Percentiles rank a stretch among this genome's conserved stretches.
Conservation (phyloP, 805 yeast species). For the Yarrowia hollandica region DNA sequence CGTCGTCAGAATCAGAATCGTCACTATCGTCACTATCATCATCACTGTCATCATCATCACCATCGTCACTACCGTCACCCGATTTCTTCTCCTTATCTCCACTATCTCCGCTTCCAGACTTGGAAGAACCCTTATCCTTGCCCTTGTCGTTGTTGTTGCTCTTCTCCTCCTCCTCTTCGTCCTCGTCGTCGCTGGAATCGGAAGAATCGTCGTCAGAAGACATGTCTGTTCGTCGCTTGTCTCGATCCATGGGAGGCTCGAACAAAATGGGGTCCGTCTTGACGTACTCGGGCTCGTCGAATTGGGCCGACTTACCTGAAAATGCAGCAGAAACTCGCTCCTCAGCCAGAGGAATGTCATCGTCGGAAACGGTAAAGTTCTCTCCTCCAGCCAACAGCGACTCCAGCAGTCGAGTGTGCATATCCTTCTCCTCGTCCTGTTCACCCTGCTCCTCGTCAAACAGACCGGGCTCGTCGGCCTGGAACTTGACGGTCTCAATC, state of each 20-base stretch:
- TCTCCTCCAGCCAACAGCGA: slow-evolving; percentile 43
- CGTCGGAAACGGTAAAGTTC: slow-evolving; percentile 3
- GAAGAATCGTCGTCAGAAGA: background rate
- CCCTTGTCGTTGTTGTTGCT: background rate
- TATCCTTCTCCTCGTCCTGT: slow-evolving; percentile 44
- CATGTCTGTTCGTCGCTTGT: slow-evolving; percentile 6
- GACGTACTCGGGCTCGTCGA: slow-evolving; percentile 9
- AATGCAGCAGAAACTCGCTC: background rate
- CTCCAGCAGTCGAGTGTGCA: slow-evolving; percentile 51
- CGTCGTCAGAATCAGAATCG: slow-evolving; percentile 30
- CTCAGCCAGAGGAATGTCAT: background rate
- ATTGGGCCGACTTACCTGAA: background rate
- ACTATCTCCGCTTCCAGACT: background rate
- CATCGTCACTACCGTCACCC: background rate
- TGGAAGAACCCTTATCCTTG: background rate
- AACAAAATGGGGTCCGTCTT: background rate
- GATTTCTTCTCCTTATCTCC: background rate
- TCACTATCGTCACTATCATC: background rate
- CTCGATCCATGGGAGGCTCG: slow-evolving; percentile 19
- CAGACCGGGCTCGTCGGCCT: slow-evolving; percentile 31
- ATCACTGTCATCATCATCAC: background rate
- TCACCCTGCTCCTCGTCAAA: slow-evolving; percentile 40
- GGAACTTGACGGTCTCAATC: slow-evolving; percentile 54
- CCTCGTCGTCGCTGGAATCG: background rate
- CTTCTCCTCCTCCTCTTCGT: background rate